Evolutionary conservation across 2,329 filamentous ascomycete species (phyloP).

Genomic region (Fusarium sp.): DNA sequence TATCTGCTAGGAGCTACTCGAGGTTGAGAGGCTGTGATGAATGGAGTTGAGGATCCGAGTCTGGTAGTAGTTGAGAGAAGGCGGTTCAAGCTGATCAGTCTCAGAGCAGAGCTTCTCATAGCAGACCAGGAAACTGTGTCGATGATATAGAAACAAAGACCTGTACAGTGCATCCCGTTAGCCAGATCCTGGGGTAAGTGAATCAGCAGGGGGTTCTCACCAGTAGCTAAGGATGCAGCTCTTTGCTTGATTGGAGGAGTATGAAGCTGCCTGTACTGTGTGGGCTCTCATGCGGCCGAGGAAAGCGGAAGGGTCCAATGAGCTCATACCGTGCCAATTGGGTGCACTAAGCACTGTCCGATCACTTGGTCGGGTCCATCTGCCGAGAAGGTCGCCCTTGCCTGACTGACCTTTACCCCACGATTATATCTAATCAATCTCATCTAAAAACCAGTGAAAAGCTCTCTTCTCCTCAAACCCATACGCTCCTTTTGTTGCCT

Average conservation of each 20-base stretch:
- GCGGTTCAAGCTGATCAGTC: conserved; percentile 15
- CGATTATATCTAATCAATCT: conserved; percentile 58
- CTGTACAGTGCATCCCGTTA: background rate
- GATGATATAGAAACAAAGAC: background rate
- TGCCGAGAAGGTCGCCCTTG: conserved; percentile 14
- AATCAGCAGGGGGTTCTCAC: conserved; percentile 2
- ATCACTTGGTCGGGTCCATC: background rate
- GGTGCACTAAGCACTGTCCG: conserved; percentile 31
- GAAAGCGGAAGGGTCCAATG: conserved; percentile 45
- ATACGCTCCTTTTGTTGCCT: background rate
- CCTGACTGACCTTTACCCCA: conserved; percentile 31
- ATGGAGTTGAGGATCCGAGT: background rate
- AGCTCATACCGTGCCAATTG: conserved; percentile 53
- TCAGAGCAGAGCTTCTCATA: conserved; percentile 34
- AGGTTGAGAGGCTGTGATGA: background rate
- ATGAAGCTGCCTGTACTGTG: too few species aligned
- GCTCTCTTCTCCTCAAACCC: background rate
- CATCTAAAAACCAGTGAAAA: conserved; percentile 21
- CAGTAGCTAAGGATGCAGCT: background rate
- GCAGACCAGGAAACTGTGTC: conserved; percentile 9
- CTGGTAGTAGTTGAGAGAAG: background rate
- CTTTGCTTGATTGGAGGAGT: too few species aligned
- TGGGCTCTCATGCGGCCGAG: background rate
- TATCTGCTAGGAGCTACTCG: background rate
- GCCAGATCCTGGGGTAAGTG: background rate